Evolutionary conservation across 73 alveolate species (phyloP), one percentile per base, ranked within the genome.

Genomic region (Paramecium biaurelia): DNA sequence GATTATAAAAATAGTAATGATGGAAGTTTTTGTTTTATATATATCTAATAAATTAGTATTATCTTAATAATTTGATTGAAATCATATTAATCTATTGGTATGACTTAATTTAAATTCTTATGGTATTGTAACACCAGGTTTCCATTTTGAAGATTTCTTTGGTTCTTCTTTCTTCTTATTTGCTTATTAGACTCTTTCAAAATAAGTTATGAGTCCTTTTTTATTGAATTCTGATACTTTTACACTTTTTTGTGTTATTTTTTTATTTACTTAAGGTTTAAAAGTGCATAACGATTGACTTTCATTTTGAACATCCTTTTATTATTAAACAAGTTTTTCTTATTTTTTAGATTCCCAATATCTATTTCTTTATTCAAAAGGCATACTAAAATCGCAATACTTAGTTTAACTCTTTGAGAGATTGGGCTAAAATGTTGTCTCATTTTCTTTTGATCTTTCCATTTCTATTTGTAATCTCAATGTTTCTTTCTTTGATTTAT

Each of bases 171-270:
- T 89, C 28, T 41, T 70, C 38, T 89, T 89, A 30, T 89, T 43
- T 5, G 94, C 94, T 70, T 37, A 76, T 30, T 89, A 57, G n/a
- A 89, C 37, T 89, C 94, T 70, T 70, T 68, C 94, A 43, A 89
- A 89, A 63, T 70, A 89, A 15, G 70, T 63, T 4, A 89, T 89
- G 30, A 89, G 38, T 70, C 94, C 94, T 42, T 89, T 89, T 45
- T 70, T 89, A 89, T 70, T 89, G 85, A 89, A 89, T 26, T 89
- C 94, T 7, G 92, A 43, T 32, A 79, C 72, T 45, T 79, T 47
- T 10, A 24, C 56, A 42, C 56, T 41, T 11, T 79, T 26, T 9
- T 10, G 15, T 41, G 21, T 32, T 18, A 79, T 43, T 11, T 41
- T 26, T 79, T 79, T 79, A 38, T 79, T 18, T 79, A 79, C 24